These are phyloP conservation scores for Schizothecium vesticola DNA, from an alignment of 495 filamentous ascomycete species.

Conservation along the genomic window DNA sequence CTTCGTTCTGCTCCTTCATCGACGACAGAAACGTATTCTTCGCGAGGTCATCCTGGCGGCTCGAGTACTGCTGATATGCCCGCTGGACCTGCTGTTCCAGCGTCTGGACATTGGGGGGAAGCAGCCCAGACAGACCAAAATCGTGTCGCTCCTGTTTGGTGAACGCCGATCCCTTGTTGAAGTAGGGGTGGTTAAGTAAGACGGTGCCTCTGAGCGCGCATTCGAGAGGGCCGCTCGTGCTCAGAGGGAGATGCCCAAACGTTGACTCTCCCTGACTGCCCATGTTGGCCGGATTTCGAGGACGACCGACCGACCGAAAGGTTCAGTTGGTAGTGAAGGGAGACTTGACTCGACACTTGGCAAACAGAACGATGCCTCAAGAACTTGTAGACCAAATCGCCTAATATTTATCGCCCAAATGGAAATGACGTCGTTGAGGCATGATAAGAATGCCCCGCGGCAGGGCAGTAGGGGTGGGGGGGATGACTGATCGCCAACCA, in stretches of 20 bases:
- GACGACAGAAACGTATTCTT: conserved; percentile 86
- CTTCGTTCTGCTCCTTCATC: conserved; percentile 79
- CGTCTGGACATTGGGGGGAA: conserved; percentile 68
- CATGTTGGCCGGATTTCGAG: conserved; percentile 1
- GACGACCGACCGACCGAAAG: not conserved
- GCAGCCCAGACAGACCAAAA: conserved; percentile 65
- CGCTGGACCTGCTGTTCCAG: conserved; percentile 74
- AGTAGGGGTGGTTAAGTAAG: conserved; percentile 62
- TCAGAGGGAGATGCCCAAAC: conserved; percentile 57
- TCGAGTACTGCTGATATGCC: conserved; percentile 74
- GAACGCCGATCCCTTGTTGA: conserved; percentile 83
- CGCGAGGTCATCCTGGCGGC: conserved; percentile 53
- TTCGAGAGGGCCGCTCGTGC: conserved; percentile 57
- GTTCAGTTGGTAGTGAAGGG: not conserved
- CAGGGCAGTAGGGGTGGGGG: not conserved
- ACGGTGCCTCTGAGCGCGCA: conserved; percentile 55
- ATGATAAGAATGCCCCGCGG: not conserved
- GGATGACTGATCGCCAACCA: not conserved
- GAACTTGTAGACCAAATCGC: not conserved
- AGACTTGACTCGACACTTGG: not conserved
- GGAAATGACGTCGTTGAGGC: not conserved
- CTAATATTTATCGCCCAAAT: not conserved
- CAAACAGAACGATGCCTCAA: not conserved
- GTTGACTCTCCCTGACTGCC: conserved; percentile 29
- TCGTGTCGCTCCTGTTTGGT: conserved; percentile 58